Base-by-base conservation (phyloP, 129 eudicot genomes). In the Dittrichia graveolens region DNA sequence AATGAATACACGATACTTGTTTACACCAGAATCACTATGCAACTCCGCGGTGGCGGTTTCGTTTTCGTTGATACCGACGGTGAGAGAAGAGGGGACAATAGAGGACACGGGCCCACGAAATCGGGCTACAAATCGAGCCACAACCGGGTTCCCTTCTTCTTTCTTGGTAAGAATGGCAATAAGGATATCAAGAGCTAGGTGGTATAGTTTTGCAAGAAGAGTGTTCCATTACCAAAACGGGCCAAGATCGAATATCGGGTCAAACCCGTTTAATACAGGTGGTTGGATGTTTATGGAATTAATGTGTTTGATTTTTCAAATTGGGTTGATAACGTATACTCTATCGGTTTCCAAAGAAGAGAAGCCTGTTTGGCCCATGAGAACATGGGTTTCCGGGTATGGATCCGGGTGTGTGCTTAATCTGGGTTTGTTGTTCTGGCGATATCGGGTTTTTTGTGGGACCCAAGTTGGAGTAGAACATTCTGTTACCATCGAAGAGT, bases 341-440 rank as follows among this genome's bases (percentile, higher is more conserved):
- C 66, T 95, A 8, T 48, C 78, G 65, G 75, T 88, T 61, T 82
- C 99, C 3, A 86, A 78, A 74, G 88, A 72, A n/a, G 99, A 90
- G 73, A 88, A 66, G 64, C 96, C 96, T 13, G 88, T 90, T 79
- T 90, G 99, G 99, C 96, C 97, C 24, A 90, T 95, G 97, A 86
- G 97, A 71, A 50, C 93, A 63, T 95, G 99, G 99, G 83, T 82
- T 64, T 46, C 80, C 9, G 99, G 94, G 70, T 95, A 95, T 75
- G 96, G 85, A 74, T 58, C 81, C 57, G 99, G 91, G 13, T 90
- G 99, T 42, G 68, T 86, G 13, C 64, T 90, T 12, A 84, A 83
- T 45, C 47, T 95, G 75, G 72, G 80, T 35, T 47, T 84, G 12
- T 86, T 88, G 63, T 79, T 45, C 38, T 84, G 86, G 85, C 84